phyloP scores from a whole-genome alignment of 1,284 basidiomycete genomes.

The Fomes fomentarius region DNA sequence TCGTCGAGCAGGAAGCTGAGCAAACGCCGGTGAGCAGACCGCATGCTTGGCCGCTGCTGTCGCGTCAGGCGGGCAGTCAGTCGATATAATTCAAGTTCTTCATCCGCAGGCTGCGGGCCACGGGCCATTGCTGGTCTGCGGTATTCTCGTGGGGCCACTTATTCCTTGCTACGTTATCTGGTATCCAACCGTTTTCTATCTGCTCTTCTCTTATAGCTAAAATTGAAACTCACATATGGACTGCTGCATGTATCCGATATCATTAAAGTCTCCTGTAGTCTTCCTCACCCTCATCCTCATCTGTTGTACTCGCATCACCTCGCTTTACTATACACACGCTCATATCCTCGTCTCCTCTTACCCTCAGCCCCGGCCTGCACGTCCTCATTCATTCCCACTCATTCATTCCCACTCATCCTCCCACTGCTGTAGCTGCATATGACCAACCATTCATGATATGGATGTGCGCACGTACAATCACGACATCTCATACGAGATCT shows the following conservation, averaged over 20 bases:
- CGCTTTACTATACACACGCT: not conserved
- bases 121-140: not conserved
- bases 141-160: not conserved
- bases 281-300: too few relatives aligned
- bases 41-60: not conserved
- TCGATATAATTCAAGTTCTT: not conserved
- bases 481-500: too few relatives aligned
- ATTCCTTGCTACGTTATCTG: not conserved
- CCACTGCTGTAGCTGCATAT: too few relatives aligned
- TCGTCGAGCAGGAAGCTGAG: slow-evolving; percentile 34
- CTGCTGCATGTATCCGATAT: not conserved
- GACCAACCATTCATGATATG: too few relatives aligned
- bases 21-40: slow-evolving; percentile 31
- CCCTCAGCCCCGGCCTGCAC: too few relatives aligned
- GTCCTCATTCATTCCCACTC: too few relatives aligned
- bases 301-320: slow-evolving; percentile 2
- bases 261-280: not conserved
- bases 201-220: not conserved
- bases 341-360: too few relatives aligned
- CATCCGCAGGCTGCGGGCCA: not conserved
- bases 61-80: not conserved
- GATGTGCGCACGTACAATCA: too few relatives aligned
- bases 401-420: too few relatives aligned
- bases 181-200: not conserved
- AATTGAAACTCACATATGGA: not conserved